Conservation (phyloP, 768 basidiomycete species). For the Neoboletus magnificus region DNA sequence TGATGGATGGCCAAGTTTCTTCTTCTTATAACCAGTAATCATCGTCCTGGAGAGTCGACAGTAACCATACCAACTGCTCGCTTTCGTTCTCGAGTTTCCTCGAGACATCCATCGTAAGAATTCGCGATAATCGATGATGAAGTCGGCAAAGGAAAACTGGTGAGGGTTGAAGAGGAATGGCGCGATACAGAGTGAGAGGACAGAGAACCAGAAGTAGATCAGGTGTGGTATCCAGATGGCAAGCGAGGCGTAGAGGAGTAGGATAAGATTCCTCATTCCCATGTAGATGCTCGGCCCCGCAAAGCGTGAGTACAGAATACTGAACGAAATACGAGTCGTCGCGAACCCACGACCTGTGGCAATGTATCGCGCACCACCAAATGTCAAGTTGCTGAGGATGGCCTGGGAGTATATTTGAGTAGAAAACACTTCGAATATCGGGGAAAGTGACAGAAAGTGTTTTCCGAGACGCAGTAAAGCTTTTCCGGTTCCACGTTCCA, state of each 20-base stretch:
- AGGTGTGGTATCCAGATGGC: conserved; percentile 91
- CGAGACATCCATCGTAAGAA: conserved; percentile 99
- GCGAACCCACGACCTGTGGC: conserved; percentile 99
- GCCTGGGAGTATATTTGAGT: conserved; percentile 98
- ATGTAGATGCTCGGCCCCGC: conserved; percentile 99
- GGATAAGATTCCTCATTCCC: conserved; percentile 89
- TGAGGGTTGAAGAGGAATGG: conserved; percentile 99
- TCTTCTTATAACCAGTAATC: conserved; percentile 99
- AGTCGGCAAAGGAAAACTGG: conserved; percentile 96
- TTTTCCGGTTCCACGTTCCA: conserved; percentile 93
- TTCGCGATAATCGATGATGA: conserved; percentile 98
- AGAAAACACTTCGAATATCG: conserved; percentile 97
- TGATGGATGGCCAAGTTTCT: conserved; percentile 94
- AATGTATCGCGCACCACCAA: conserved; percentile 98
- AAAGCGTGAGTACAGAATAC: conserved; percentile 96
- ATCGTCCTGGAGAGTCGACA: conserved; percentile 95
- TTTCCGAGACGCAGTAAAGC: conserved; percentile 92
- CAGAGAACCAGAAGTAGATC: conserved; percentile 99
- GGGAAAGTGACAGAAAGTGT: conserved; percentile 95
- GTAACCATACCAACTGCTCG: conserved; percentile 99
- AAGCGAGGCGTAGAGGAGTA: conserved; percentile 89
- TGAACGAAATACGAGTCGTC: conserved; percentile 93
- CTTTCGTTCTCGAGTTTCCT: conserved; percentile 93
- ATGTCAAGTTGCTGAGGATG: conserved; percentile 93
- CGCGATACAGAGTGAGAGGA: conserved; percentile 90